These are phyloP conservation scores for Hypoxylon perforatum DNA, from an alignment of 495 filamentous ascomycete genomes.

Conservation along the genomic window DNA sequence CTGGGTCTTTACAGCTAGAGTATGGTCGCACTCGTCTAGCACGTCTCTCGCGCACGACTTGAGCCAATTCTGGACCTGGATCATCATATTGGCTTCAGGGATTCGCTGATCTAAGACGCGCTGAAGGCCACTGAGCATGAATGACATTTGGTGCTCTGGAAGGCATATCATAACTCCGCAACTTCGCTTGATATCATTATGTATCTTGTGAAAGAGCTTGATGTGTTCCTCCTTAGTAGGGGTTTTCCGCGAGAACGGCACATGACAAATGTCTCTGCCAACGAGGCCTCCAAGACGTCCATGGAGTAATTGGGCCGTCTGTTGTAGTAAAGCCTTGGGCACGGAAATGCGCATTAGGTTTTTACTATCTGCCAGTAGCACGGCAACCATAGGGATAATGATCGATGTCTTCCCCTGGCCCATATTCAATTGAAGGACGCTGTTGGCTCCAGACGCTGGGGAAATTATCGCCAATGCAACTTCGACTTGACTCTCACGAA, in stretches of 20 bases:
- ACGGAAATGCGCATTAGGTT: conserved; percentile 61
- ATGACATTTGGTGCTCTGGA: conserved; percentile 66
- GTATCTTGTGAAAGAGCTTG: conserved; percentile 49
- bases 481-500: conserved; percentile 62
- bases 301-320: conserved; percentile 62
- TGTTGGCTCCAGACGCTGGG: conserved; percentile 57
- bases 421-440: conserved; percentile 67
- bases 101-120: conserved; percentile 50
- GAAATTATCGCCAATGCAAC: conserved; percentile 62
- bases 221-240: conserved; percentile 42
- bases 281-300: conserved; percentile 59
- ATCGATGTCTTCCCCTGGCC: conserved; percentile 64
- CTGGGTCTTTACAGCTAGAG: conserved; percentile 64
- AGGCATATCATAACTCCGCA: conserved; percentile 60
- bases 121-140: conserved; percentile 62
- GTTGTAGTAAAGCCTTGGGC: conserved; percentile 60
- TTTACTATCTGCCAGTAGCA: conserved; percentile 58
- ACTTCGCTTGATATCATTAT: conserved; percentile 44
- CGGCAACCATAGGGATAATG: conserved; percentile 66
- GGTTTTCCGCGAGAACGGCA: conserved; percentile 64
- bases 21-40: conserved; percentile 75
- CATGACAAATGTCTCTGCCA: conserved; percentile 55
- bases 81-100: conserved; percentile 30
- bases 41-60: conserved; percentile 61
- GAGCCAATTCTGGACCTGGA: conserved; percentile 58